Base-by-base conservation (phyloP, 1,284 basidiomycete species). In the Amylostereum chailletii region DNA sequence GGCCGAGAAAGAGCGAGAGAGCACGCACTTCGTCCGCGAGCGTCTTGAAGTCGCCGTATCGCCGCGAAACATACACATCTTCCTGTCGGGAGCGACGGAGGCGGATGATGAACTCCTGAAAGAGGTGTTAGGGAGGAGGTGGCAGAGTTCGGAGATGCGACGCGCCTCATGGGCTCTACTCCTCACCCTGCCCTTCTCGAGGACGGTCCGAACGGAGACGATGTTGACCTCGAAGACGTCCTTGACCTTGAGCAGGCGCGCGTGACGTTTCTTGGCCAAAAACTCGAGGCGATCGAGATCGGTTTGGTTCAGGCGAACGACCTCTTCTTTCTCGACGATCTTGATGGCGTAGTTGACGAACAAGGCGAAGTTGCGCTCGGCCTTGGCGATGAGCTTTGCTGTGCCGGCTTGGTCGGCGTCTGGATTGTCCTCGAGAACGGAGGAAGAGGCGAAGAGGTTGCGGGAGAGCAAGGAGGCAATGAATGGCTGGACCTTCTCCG, bases 11-110 rank as follows among this genome's bases (percentile, higher is more conserved):
- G 11, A 50, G 43, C 19, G 2, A 19, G 46, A 26, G 31, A 26
- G 19, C 19, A 67, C 78, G 41, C 55, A 89, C 91, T 71, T 94
- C 90, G 48, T 85, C 78, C 1, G 86, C 83, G 19, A 97, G 75
- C 3, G 91, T 86, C 59, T 75, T 85, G 66, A 99, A 98, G 63
- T 99, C 95, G 9, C 95, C 94, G 62, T 99, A 95, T 55, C 96
- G 76, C 51, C 96, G 78, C 1, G 92, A 90, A 2, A 98, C 95
- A 62, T 82, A 94, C 3, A 92, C 77, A 57, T 96, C 93, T 1
- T 74, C 74, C 53, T 77, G 76, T 8, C 80, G 76, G 3, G 81
- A 76, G 34, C 91, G 75, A 9, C 85, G 77, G 0, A 95, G 99
- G 32, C 91, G 81, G 36, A 99, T 84, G 59, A 99, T 83, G 64